Evolutionary conservation across 805 yeast species (phyloP), one percentile per base, ranked within the genome.

Genomic region (Grigorovia humatica): DNA sequence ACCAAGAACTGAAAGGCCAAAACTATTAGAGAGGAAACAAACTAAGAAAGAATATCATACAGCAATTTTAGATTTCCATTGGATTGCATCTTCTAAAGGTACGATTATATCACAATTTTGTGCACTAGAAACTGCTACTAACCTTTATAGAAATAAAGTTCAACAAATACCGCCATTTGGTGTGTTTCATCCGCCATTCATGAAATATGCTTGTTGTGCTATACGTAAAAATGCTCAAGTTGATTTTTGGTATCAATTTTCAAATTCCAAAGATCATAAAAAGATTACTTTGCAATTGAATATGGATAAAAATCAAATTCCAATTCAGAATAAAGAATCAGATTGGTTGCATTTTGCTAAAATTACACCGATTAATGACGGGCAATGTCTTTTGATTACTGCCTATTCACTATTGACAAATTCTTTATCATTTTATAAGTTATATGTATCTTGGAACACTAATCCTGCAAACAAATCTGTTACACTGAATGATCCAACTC

Each of bases 61-160:
- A 7, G 52, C 73, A 5, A 56, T 66, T 2, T 50, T 64, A 18
- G 79, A 75, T 55, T 77, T 78, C 70, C 63, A 66, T 48, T 69
- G 79, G 59, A 61, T 68, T 7, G 65, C 74, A 9, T 70, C 74
- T 32, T 69, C 77, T 6, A 67, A 67, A 48, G 64, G 67, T 20
- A 57, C 63, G 13, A 63, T 68, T 42, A 53, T 60, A 2, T 62
- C 69, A 2, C 65, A 61, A 50, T 64, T 63, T 43, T 66, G 68
- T 48, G 64, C 62, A 18, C 54, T 58, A n/a, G 68, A 65, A 32
- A 57, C 58, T n/a, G 42, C 62, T 1, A 53, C 64, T 1, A 59
- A 62, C 20, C 53, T 54, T 41, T 59, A 60, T 49, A 59, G 67
- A 52, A 66, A 61, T 52, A 63, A 66, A 51, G 65, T 67, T 11